These are phyloP conservation scores for Yamadazyma taylorii DNA, from an alignment of 1,139 yeast genomes.

Conservation along the genomic window DNA sequence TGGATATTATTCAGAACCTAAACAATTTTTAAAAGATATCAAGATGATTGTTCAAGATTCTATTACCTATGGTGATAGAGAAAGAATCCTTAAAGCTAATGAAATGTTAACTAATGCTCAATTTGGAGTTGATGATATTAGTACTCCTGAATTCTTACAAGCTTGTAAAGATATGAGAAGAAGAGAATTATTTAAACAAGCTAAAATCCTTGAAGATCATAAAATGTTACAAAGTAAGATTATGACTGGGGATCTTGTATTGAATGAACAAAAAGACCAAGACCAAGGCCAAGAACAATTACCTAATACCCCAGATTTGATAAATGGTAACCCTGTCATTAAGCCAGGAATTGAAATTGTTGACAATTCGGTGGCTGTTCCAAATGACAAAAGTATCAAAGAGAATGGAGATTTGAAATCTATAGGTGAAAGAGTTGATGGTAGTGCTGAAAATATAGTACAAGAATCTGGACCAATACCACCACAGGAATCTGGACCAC, in stretches of 20 bases:
- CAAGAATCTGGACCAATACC: slow-evolving; percentile 3
- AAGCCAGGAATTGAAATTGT: slow-evolving; percentile 1
- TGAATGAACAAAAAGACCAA: slow-evolving; percentile 2
- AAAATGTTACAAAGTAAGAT: slow-evolving; percentile 23
- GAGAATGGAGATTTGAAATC: neutral
- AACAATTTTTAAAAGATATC: slow-evolving; percentile 81
- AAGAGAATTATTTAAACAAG: slow-evolving; percentile 63
- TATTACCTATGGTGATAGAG: slow-evolving; percentile 74
- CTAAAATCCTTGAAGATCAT: slow-evolving; percentile 44
- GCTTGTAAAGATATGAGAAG: slow-evolving; percentile 75
- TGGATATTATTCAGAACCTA: slow-evolving; percentile 92
- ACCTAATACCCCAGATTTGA: neutral
- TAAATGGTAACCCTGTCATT: neutral
- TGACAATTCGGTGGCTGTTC: neutral
- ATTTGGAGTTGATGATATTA: slow-evolving; percentile 90
- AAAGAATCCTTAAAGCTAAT: slow-evolving; percentile 81
- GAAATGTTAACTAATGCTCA: slow-evolving; percentile 97
- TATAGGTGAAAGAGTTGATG: slow-evolving; percentile 3
- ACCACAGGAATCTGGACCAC: slow-evolving; percentile 22
- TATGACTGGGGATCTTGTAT: slow-evolving; percentile 5
- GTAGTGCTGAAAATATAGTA: neutral
- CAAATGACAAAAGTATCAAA: neutral
- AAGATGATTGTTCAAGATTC: slow-evolving; percentile 84
- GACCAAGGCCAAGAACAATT: slow-evolving; percentile 2
- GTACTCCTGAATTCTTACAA: slow-evolving; percentile 65